Evolutionary conservation across 768 basidiomycete genomes (phyloP), one percentile per base, ranked within the genome.

Genomic region (Asterophora parasitica): DNA sequence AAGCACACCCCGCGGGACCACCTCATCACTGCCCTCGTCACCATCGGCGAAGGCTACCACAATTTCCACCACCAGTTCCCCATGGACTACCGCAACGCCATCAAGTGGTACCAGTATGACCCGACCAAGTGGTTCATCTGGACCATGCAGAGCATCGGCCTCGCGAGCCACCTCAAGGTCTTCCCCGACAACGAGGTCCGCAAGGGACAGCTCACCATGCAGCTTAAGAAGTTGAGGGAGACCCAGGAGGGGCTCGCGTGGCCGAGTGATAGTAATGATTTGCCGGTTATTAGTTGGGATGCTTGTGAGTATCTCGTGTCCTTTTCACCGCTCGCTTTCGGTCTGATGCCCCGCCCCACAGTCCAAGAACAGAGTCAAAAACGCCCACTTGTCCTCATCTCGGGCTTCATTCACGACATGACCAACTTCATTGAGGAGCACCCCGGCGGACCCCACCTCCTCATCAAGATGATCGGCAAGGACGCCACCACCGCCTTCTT

Each of bases 41-140:
- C 93, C 31, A 84, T 94, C 59, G 93, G 93, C 45, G 93, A 97
- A 67, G 93, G 93, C 12, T 97, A 97, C 73, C 93, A 97, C 76
- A 97, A 97, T 69, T 95, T 95, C 81, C 93, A 97, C 71, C 93
- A 97, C 52, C 75, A 84, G 62, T 95, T 95, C 80, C 93, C 93
- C 6, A 92, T 92, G 88, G 93, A 97, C 66, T 97, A 93, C 73
- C 81, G 93, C 19, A 95, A 95, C 61, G 93, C 93, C 48, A 92
- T 95, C 75, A 91, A 76, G 66, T 92, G 89, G 89, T 89, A 88
- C 66, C 89, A 92, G 62, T 92, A 92, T 60, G 89, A 92, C 62
- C 91, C 90, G 8, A 92, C 90, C 30, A 92, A 92, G 65, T 93
- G 91, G 91, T 88, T 91, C 72, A 93, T 92, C 69, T 76, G 73